Evolutionary conservation across 345 rosid genomes (phyloP).

Genomic region (Arabis alpina): DNA sequence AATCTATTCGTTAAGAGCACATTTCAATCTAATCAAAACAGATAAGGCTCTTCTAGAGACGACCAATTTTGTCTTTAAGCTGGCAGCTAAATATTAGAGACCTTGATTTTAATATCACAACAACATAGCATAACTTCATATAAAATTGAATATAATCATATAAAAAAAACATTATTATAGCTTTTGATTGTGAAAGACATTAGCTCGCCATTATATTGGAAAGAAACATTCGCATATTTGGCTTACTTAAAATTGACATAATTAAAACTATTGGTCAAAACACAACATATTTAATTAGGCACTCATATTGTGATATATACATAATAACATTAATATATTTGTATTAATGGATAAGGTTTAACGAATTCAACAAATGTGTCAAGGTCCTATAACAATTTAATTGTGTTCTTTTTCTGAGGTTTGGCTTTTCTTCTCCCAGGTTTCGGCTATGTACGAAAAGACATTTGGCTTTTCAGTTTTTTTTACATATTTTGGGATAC

Average conservation of each 20-base stretch:
- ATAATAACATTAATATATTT: neutral
- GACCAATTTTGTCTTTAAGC: constrained; percentile 1
- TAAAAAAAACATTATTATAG: neutral
- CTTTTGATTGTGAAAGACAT: constrained; percentile 11
- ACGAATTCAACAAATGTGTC: constrained; percentile 31
- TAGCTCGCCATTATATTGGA: constrained; percentile 30
- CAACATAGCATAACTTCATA: neutral
- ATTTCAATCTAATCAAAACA: constrained; percentile 28
- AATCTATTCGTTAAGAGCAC: constrained; percentile 16
- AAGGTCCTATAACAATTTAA: constrained; percentile 26
- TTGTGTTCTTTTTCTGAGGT: neutral
- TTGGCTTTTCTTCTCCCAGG: constrained; percentile 37
- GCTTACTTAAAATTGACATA: constrained; percentile 20
- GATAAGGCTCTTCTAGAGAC: constrained; percentile 22
- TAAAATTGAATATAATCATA: constrained; percentile 1
- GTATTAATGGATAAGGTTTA: constrained; percentile 32
- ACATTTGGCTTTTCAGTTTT: constrained; percentile 40
- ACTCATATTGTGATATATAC: neutral
- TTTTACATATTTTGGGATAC: constrained; percentile 13
- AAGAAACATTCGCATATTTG: constrained; percentile 27
- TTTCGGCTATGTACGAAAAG: constrained; percentile 38
- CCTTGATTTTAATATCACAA: constrained; percentile 10
- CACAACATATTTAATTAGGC: neutral
- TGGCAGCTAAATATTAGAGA: constrained; percentile 15
- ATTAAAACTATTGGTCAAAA: constrained; percentile 19